Evolutionary conservation across 306 rosid genomes (phyloP), one percentile per base, ranked within the genome.

Genomic region (Medicago arabica): DNA sequence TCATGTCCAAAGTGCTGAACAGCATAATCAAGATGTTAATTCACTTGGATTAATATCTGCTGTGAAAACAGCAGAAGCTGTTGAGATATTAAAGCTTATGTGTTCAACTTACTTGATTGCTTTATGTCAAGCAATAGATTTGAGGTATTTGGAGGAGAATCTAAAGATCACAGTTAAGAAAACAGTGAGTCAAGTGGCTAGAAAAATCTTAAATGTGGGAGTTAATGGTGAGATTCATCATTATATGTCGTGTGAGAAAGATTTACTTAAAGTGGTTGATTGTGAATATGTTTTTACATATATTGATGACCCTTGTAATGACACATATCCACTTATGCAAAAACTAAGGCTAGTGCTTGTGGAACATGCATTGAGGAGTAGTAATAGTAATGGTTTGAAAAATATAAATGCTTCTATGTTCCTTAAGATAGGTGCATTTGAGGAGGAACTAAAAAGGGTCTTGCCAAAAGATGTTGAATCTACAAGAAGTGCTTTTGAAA

Each of bases 121-220:
- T 23, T 80, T 82, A 23, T 85, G 84, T 58, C 89, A 85, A 76
- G 89, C 89, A 75, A 81, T 86, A 77, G 85, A 83, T 78, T 80
- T 83, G 83, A 86, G 85, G 74, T 81, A 83, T 72, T 63, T 86
- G 68, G 89, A 82, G 80, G 85, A 86, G 34, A 83, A 86, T 39
- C 4, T 81, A 39, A 81, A 60, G 80, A 78, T 15, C 59, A 57
- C 75, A 3, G 83, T 80, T 7, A 77, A 84, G 75, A 44, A 72
- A 6, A 55, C 62, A n/a, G 78, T 83, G 70, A 83, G 85, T 63
- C 72, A 75, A 55, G 84, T 71, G 34, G 80, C 89, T 41, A 83
- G 58, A 17, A 83, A 78, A 58, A 79, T 78, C 31, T 69, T 86
- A 18, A 78, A 61, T 4, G 21, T 78, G 18, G 83, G 84, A 3